A percentile compares a stretch with the other conserved stretches of the same genome.
Evolutionary conservation across 1,284 basidiomycete species (phyloP).

Genomic region (Dichomitus squalens): DNA sequence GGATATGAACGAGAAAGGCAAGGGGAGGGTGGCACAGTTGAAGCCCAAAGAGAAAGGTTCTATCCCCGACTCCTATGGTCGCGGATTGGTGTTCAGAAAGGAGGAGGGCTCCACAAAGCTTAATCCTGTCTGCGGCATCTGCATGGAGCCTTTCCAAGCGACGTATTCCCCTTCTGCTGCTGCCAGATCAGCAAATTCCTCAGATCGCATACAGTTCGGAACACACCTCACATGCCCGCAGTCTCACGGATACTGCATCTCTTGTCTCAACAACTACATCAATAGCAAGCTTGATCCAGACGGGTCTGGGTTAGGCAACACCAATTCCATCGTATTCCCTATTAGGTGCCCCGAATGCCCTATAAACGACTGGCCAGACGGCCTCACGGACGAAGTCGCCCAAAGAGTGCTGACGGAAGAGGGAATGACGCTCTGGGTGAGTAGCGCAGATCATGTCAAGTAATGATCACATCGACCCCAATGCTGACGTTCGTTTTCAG

Average conservation of each 20-base stretch:
- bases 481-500: conserved; percentile 21
- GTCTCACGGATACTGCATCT: conserved; percentile 40
- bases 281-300: conserved; percentile 40
- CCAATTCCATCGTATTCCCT: conserved; percentile 38
- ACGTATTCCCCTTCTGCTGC: conserved; percentile 40
- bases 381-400: conserved; percentile 40
- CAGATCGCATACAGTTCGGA: conserved; percentile 39
- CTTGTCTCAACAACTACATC: conserved; percentile 40
- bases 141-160: conserved; percentile 40
- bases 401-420: conserved; percentile 35
- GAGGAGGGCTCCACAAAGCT: conserved; percentile 3
- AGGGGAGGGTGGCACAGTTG: conserved; percentile 25
- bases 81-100: conserved; percentile 5
- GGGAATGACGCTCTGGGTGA: conserved; percentile 41
- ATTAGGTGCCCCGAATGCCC: conserved; percentile 44
- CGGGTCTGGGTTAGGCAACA: conserved; percentile 32
- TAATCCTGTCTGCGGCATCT: conserved; percentile 39
- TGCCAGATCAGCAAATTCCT: conserved; percentile 38
- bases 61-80: not conserved
- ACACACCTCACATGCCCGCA: conserved; percentile 39
- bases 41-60: conserved; percentile 20
- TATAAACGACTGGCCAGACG: conserved; percentile 34
- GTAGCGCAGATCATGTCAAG: not conserved
- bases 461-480: not conserved
- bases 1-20: conserved; percentile 38